A percentile compares a stretch with the other conserved stretches of the same genome.
Evolutionary conservation across 2,329 filamentous ascomycete species (phyloP).

Genomic region (Fusarium abutilonis): DNA sequence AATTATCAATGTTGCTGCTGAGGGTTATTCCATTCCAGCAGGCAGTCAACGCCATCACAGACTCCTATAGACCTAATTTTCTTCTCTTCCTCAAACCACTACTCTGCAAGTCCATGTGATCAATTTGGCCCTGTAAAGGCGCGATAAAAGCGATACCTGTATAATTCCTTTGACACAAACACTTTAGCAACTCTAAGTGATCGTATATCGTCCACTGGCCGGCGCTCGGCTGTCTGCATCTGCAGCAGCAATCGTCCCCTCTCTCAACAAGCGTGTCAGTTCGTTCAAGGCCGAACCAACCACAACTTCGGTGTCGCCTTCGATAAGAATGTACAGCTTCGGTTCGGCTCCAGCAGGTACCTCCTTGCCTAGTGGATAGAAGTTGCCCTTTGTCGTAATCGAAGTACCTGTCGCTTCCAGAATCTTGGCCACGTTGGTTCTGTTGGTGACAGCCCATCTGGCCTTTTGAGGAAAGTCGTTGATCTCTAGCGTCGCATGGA

Average conservation of each 20-base stretch:
- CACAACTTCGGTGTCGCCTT: slow-evolving; percentile 93
- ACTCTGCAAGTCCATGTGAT: slow-evolving; percentile 8
- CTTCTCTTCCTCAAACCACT: not conserved
- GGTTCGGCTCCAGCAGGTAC: slow-evolving; percentile 78
- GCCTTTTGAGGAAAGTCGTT: slow-evolving; percentile 99
- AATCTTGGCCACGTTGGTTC: slow-evolving; percentile 98
- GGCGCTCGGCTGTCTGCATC: slow-evolving; percentile 86
- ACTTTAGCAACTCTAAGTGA: slow-evolving; percentile 65
- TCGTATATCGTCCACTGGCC: slow-evolving; percentile 84
- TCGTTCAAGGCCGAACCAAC: slow-evolving; percentile 92
- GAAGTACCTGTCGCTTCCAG: slow-evolving; percentile 93
- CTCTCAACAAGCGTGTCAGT: slow-evolving; percentile 85
- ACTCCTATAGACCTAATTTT: slow-evolving; percentile 30
- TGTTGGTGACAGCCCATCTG: slow-evolving; percentile 97
- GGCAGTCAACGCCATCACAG: slow-evolving; percentile 22
- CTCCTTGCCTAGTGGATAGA: slow-evolving; percentile 84
- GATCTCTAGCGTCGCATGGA: slow-evolving; percentile 97
- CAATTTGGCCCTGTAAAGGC: not conserved
- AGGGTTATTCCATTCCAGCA: slow-evolving; percentile 1
- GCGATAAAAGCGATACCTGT: not conserved
- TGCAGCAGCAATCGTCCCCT: slow-evolving; percentile 88
- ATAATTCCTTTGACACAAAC: not conserved
- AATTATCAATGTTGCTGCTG: slow-evolving; percentile 10
- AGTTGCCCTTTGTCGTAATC: slow-evolving; percentile 96
- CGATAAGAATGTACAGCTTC: slow-evolving; percentile 98